phyloP scores from a whole-genome alignment of 1,284 basidiomycete species.

The Trichosporon sp. region DNA sequence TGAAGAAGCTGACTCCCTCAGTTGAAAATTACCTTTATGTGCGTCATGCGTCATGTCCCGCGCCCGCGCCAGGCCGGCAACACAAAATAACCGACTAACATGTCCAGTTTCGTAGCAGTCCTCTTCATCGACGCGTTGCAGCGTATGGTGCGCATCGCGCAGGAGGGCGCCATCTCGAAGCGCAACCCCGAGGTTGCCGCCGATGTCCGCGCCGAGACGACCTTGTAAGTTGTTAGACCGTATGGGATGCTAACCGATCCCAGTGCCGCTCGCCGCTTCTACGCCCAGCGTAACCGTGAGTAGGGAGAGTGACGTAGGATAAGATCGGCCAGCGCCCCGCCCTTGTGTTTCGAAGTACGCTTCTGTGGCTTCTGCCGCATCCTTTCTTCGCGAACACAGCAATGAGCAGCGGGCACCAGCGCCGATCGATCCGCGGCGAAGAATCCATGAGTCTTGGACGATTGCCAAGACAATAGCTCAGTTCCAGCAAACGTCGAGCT shows the following conservation, averaged over 20 bases:
- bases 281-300: slow-evolving; percentile 59
- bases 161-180: slow-evolving; percentile 60
- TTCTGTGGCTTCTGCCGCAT: not conserved
- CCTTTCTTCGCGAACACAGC: not conserved
- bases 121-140: slow-evolving; percentile 72
- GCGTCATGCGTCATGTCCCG: slow-evolving; percentile 32
- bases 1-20: slow-evolving; percentile 21
- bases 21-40: slow-evolving; percentile 94
- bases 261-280: slow-evolving; percentile 78
- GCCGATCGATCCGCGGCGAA: too few relatives aligned
- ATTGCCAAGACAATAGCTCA: too few relatives aligned
- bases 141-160: slow-evolving; percentile 79
- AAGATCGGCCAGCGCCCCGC: not conserved
- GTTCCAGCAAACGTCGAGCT: not conserved
- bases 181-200: slow-evolving; percentile 53
- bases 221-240: slow-evolving; percentile 51
- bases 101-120: slow-evolving; percentile 77
- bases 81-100: not conserved
- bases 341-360: not conserved
- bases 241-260: not conserved
- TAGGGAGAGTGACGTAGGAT: slow-evolving; percentile 9
- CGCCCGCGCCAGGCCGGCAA: too few relatives aligned
- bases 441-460: too few relatives aligned
- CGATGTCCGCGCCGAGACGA: slow-evolving; percentile 74
- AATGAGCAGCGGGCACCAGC: not conserved